These are phyloP conservation scores for Dioscorea dumetorum DNA, from an alignment of 106 monocot genomes.

Conservation along the genomic window DNA sequence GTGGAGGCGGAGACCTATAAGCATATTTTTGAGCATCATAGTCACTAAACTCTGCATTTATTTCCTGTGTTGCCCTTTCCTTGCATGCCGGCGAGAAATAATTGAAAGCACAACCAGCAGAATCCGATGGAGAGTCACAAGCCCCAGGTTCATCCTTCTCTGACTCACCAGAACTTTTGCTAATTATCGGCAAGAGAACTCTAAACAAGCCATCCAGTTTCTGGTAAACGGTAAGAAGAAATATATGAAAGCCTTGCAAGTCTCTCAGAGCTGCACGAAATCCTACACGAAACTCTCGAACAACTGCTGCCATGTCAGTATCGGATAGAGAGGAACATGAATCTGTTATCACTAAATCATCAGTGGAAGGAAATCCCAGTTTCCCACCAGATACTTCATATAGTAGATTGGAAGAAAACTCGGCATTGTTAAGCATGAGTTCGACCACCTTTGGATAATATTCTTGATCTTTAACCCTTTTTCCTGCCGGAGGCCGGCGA, in stretches of 20 bases:
- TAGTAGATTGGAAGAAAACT: conserved; percentile 55
- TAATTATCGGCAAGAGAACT: conserved; percentile 48
- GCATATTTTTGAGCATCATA: conserved; percentile 27
- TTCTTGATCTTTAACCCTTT: conserved; percentile 72
- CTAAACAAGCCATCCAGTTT: conserved; percentile 73
- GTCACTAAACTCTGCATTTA: conserved; percentile 31
- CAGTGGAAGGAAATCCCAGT: conserved; percentile 47
- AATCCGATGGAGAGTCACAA: conserved; percentile 13
- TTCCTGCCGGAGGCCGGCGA: conserved; percentile 79
- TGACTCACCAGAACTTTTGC: conserved; percentile 42
- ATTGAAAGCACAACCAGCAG: conserved; percentile 17
- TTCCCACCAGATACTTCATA: conserved; percentile 81
- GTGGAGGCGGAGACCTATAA: conserved; percentile 27
- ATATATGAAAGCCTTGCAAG: conserved; percentile 73
- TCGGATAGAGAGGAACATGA: conserved; percentile 23
- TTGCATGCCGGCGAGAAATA: conserved; percentile 17
- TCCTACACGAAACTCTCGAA: conserved; percentile 73
- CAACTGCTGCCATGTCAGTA: conserved; percentile 23
- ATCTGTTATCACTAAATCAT: conserved; percentile 21
- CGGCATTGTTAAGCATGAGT: conserved; percentile 68
- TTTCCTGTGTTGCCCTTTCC: conserved; percentile 18
- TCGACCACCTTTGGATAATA: conserved; percentile 84
- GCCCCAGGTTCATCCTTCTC: conserved; percentile 59
- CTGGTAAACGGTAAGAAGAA: conserved; percentile 76
- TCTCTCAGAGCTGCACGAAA: conserved; percentile 77